Evolutionary conservation across 495 filamentous ascomycete genomes (phyloP).

Genomic region (Xeromyces bisporus): DNA sequence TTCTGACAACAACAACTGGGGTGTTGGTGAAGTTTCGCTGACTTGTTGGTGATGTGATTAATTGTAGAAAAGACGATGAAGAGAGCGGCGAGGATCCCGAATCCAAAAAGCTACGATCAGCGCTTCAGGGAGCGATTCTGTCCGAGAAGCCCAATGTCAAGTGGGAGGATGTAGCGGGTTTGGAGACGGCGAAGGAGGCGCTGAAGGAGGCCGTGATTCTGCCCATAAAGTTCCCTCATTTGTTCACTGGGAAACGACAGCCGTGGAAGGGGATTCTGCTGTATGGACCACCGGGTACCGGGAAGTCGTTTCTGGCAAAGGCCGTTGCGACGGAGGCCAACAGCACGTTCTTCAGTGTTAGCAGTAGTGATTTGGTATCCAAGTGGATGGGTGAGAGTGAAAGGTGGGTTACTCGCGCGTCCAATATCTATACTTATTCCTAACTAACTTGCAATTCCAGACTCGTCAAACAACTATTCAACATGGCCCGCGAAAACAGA

Average conservation of each 20-base stretch:
- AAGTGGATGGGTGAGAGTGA: constrained; percentile 99
- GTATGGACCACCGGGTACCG: constrained; percentile 91
- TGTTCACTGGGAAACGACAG: constrained; percentile 92
- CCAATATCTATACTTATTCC: background rate
- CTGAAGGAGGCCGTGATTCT: constrained; percentile 94
- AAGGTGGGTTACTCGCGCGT: constrained; percentile 39
- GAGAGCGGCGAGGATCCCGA: constrained; percentile 67
- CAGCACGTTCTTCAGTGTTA: constrained; percentile 98
- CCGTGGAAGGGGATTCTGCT: constrained; percentile 97
- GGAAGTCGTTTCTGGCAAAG: constrained; percentile 93
- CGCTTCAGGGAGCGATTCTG: constrained; percentile 80
- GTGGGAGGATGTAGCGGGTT: constrained; percentile 97
- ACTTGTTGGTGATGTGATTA: constrained; percentile 1
- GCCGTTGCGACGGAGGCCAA: constrained; percentile 97
- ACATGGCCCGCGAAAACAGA: constrained; percentile 95
- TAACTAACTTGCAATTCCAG: constrained; percentile 26
- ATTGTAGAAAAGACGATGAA: constrained; percentile 36
- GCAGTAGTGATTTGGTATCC: constrained; percentile 86
- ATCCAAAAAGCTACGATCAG: constrained; percentile 81
- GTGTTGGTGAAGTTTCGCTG: background rate
- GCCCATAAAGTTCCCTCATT: constrained; percentile 93
- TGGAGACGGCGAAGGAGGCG: constrained; percentile 90
- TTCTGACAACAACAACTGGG: constrained; percentile 12
- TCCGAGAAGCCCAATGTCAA: constrained; percentile 87
- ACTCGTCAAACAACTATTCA: constrained; percentile 92